phyloP scores from a whole-genome alignment of 805 yeast species.

The Candida taoyuanica region DNA sequence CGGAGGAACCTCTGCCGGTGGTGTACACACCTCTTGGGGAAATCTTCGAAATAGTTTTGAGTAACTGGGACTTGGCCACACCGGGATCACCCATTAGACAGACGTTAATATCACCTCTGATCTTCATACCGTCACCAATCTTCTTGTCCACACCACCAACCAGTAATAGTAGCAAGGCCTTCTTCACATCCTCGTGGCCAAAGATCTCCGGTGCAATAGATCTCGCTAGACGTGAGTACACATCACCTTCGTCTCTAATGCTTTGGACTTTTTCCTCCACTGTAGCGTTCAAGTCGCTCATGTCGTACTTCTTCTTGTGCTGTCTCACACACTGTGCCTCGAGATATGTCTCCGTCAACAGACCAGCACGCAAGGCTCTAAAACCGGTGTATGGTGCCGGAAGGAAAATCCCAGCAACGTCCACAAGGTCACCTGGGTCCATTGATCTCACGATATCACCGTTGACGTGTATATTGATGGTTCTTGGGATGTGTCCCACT shows the following conservation, averaged over 20 bases:
- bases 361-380: constrained; percentile 87
- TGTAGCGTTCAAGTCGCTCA: constrained; percentile 52
- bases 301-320: constrained; percentile 83
- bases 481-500: constrained; percentile 94
- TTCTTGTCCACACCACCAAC: constrained; percentile 96
- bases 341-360: constrained; percentile 88
- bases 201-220: constrained; percentile 97
- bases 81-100: constrained; percentile 99
- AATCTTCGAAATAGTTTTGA: constrained; percentile 84
- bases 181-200: constrained; percentile 91
- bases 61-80: constrained; percentile 95
- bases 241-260: constrained; percentile 58
- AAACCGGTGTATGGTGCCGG: constrained; percentile 97
- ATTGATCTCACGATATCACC: constrained; percentile 85
- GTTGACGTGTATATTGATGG: constrained; percentile 79
- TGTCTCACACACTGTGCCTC: constrained; percentile 84
- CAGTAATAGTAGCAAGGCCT: constrained; percentile 74
- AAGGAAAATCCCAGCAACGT: constrained; percentile 84
- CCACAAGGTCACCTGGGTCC: constrained; percentile 94
- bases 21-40: constrained; percentile 97
- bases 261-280: constrained; percentile 50
- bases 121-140: constrained; percentile 94
- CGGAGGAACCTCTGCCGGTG: constrained; percentile 98
- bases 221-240: constrained; percentile 73
- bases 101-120: constrained; percentile 94